phyloP scores from a whole-genome alignment of 208 protist species.

The Angomonas deanei region DNA sequence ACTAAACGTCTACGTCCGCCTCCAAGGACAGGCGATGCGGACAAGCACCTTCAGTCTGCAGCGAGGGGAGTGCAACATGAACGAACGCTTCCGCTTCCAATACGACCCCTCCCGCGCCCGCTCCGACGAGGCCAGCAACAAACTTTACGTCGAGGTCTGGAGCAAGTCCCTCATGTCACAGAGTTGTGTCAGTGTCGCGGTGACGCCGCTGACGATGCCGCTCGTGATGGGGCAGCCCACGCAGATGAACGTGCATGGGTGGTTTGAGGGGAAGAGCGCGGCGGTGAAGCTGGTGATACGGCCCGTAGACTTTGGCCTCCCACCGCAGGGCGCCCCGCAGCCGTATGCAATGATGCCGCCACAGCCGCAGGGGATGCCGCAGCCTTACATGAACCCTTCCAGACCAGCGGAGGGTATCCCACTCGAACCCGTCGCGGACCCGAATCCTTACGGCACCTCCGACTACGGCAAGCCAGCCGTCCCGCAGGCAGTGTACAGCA shows the following conservation, averaged over 20 bases:
- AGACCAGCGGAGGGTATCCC: slow-evolving; percentile 22
- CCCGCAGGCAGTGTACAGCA: slow-evolving; percentile 24
- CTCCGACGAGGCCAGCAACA: slow-evolving; percentile 14
- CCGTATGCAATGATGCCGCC: not conserved
- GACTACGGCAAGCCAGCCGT: no score
- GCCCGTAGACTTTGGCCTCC: slow-evolving; percentile 30
- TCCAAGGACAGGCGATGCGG: slow-evolving; percentile 50
- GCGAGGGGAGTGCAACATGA: slow-evolving; percentile 18
- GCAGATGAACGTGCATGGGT: slow-evolving; percentile 26
- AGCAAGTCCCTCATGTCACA: slow-evolving; percentile 35
- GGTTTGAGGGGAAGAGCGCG: slow-evolving; percentile 32
- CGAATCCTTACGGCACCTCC: slow-evolving; percentile 25
- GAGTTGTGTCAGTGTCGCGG: slow-evolving; percentile 39
- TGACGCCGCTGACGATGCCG: slow-evolving; percentile 29
- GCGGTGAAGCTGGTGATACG: slow-evolving; percentile 22
- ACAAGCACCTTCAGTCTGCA: slow-evolving; percentile 19
- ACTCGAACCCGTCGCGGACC: slow-evolving; percentile 2
- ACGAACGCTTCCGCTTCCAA: slow-evolving; percentile 46
- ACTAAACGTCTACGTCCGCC: slow-evolving; percentile 41
- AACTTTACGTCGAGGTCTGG: slow-evolving; percentile 55
- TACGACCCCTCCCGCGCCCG: slow-evolving; percentile 14
- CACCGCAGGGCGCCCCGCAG: slow-evolving; percentile 2
- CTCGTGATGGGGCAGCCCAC: slow-evolving; percentile 21
- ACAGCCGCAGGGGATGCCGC: not conserved
- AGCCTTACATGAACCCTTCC: not conserved